phyloP scores from a whole-genome alignment of 495 filamentous ascomycete species.

The Penicillium daleae region DNA sequence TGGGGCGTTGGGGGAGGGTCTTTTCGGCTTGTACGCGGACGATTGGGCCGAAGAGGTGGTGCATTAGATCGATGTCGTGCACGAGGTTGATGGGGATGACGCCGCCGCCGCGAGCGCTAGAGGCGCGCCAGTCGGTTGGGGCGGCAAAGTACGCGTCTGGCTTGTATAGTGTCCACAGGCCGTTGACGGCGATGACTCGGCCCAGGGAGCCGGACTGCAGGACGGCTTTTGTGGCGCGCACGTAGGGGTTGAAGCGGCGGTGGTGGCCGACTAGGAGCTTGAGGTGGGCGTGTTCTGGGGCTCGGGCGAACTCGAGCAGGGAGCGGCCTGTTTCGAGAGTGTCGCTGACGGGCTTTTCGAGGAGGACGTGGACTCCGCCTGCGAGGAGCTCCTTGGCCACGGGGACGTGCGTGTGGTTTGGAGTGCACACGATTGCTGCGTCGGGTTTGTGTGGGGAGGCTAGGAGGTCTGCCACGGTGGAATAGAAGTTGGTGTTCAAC shows the following conservation, averaged over 20 bases:
- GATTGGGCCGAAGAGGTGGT: constrained; percentile 60
- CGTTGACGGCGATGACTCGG: constrained; percentile 54
- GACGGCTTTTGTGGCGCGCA: constrained; percentile 51
- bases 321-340: constrained; percentile 43
- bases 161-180: constrained; percentile 59
- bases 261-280: constrained; percentile 62
- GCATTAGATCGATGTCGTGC: constrained; percentile 63
- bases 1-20: constrained; percentile 43
- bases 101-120: constrained; percentile 40
- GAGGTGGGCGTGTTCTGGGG: constrained; percentile 32
- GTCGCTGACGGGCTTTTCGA: constrained; percentile 62
- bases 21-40: constrained; percentile 53
- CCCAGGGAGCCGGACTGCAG: constrained; percentile 48
- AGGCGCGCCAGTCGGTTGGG: constrained; percentile 52
- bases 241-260: constrained; percentile 62
- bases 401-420: constrained; percentile 60
- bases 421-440: constrained; percentile 63
- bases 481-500: constrained; percentile 38
- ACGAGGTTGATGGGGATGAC: constrained; percentile 62
- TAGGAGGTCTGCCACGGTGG: constrained; percentile 48
- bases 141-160: constrained; percentile 54
- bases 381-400: constrained; percentile 53
- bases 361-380: constrained; percentile 55
- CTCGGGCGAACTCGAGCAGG: constrained; percentile 31
- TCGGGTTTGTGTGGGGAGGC: constrained; percentile 43